Evolutionary conservation across 768 basidiomycete genomes (phyloP).

Genomic region (Suillus fuscotomentosus): DNA sequence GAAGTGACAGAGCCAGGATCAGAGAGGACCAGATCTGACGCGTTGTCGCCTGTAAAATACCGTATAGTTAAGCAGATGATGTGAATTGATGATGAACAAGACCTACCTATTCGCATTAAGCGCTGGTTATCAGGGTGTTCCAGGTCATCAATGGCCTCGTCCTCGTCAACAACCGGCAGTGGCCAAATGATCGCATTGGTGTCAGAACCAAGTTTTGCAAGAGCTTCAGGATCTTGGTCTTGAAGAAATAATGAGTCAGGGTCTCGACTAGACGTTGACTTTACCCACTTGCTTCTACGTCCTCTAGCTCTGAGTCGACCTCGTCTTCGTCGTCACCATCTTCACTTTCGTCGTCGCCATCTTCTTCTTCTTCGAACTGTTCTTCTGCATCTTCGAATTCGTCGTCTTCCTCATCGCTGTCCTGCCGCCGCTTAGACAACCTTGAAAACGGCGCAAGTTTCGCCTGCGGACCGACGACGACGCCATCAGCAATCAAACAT

Average conservation of each 20-base stretch:
- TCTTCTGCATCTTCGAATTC: constrained; percentile 31
- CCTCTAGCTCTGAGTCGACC: constrained; percentile 62
- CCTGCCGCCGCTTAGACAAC: constrained; percentile 55
- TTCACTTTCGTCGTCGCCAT: constrained; percentile 16
- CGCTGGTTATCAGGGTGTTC: constrained; percentile 68
- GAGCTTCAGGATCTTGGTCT: constrained; percentile 50
- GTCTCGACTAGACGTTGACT: background rate
- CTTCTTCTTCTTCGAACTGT: constrained; percentile 22
- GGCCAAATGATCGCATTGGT: constrained; percentile 87
- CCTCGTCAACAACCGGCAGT: constrained; percentile 50
- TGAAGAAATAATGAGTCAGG: background rate
- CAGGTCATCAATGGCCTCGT: constrained; percentile 60
- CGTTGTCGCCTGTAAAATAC: constrained; percentile 46
- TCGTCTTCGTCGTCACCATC: constrained; percentile 32
- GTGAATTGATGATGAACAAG: background rate
- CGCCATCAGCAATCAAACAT: constrained; percentile 79
- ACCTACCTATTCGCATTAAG: constrained; percentile 71
- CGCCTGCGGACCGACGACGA: constrained; percentile 74
- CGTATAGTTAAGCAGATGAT: constrained; percentile 4
- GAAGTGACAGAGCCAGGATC: constrained; percentile 60
- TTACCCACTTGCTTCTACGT: constrained; percentile 61
- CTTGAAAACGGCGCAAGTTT: constrained; percentile 67
- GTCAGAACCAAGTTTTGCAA: constrained; percentile 56
- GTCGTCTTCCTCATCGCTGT: constrained; percentile 27
- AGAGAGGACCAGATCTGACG: constrained; percentile 59